Base-by-base conservation (phyloP, 495 filamentous ascomycete species). In the Annulohypoxylon maeteangense region DNA sequence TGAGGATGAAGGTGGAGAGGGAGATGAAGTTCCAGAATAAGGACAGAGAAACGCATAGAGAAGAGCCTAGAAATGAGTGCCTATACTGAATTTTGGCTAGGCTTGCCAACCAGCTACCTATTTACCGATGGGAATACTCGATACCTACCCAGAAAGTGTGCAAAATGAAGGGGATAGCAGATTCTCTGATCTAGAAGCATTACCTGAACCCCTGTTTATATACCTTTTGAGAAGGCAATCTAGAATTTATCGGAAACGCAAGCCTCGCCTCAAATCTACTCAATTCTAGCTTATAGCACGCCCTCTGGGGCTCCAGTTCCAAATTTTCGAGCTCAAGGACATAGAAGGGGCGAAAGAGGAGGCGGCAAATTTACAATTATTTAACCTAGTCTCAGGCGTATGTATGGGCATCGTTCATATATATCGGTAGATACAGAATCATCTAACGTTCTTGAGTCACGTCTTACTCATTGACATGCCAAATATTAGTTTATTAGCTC, bases 401-500 rank as follows among this genome's bases (percentile, higher is more conserved):
- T 36, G 32, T 10, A 40, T 40, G 5, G 36, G 10, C 14, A 40
- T 40, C 14, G 12, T 40, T 40, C 36, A n/a, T 40, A 40, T 14
- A 40, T 40, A 40, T n/a, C 12, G 36, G 36, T 12, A 40, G 14
- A 40, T 40, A 14, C 11, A 14, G 14, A 40, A 40, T n/a, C 36
- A 4, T 40, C n/a, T 12, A n/a, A 14, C 14, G 4, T n/a, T 14
- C 11, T 40, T 40, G 36, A 40, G 36, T 40, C 10, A 40, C 14
- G 11, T 5, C 36, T 40, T 40, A 40, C 14, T 40, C 36, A 40
- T 40, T 14, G 36, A 40, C 36, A n/a, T 40, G 36, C 4, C n/a
- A 40, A 44, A 44, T 44, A 40, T 50, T 5, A 34, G 27, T 54
- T 54, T 31, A 54, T 32, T 54, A 16, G 34, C n/a, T 54, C 12